A percentile compares a stretch with the other conserved stretches of the same genome.
These are phyloP conservation scores for Lipomyces sp. DNA, from an alignment of 805 yeast species.

Conservation along the genomic window DNA sequence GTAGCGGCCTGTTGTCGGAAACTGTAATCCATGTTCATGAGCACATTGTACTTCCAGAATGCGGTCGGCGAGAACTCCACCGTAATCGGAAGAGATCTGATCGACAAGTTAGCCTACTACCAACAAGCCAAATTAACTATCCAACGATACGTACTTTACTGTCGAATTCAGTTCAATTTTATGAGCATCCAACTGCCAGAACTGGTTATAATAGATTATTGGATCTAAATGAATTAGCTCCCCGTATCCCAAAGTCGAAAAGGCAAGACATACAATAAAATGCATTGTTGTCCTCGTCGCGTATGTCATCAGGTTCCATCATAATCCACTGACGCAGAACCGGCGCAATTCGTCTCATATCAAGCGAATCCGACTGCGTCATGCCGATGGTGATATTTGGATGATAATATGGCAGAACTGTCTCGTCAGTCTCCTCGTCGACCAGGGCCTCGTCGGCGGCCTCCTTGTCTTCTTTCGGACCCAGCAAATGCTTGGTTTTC, in stretches of 20 bases:
- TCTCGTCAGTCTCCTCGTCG: neutral
- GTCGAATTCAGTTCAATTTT: conserved; percentile 38
- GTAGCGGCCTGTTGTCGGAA: conserved; percentile 35
- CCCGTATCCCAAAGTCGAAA: no score
- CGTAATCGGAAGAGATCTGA: conserved; percentile 33
- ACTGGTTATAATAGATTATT: conserved; percentile 40
- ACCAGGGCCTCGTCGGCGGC: conserved; percentile 24
- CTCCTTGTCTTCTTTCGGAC: conserved; percentile 31
- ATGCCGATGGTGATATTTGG: conserved; percentile 40
- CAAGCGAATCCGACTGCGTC: conserved; percentile 30
- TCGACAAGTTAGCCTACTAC: no score
- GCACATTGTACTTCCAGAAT: conserved; percentile 38
- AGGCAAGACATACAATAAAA: conserved; percentile 34
- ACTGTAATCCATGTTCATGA: conserved; percentile 36
- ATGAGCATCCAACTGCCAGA: conserved; percentile 43
- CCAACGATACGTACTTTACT: conserved; percentile 5
- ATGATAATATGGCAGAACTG: conserved; percentile 40
- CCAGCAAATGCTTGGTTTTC: conserved; percentile 36
- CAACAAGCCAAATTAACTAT: no score
- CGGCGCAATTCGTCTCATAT: conserved; percentile 32
- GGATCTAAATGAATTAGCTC: conserved; percentile 36
- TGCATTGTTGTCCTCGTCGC: conserved; percentile 35
- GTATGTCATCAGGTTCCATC: conserved; percentile 33
- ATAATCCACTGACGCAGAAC: conserved; percentile 31
- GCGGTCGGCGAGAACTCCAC: conserved; percentile 35